Evolutionary conservation across 306 rosid genomes (phyloP).

Genomic region (Cucumis hystrix): DNA sequence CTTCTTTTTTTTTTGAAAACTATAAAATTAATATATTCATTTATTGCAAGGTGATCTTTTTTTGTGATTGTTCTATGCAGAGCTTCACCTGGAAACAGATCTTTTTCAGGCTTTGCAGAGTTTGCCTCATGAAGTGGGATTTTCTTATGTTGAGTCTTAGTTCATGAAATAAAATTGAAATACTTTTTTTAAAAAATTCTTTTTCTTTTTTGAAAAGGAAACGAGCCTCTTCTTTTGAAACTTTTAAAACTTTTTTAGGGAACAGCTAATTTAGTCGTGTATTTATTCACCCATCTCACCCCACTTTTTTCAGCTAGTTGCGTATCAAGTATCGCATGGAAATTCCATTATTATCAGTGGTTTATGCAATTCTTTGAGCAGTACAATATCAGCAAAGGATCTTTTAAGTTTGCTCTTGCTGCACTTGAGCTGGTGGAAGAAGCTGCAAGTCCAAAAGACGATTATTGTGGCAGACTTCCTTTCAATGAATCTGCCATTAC

Average conservation of each 20-base stretch:
- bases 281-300: neutral
- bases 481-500: constrained; percentile 44
- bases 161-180: constrained; percentile 7
- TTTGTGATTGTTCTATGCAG: constrained; percentile 29
- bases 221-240: too few species aligned
- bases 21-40: neutral
- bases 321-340: constrained; percentile 54
- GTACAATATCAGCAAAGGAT: constrained; percentile 69
- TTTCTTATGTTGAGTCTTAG: constrained; percentile 52
- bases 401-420: constrained; percentile 92
- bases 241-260: neutral
- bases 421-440: constrained; percentile 97
- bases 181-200: neutral
- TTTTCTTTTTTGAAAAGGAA: too few species aligned
- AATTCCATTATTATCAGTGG: constrained; percentile 82
- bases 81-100: constrained; percentile 69
- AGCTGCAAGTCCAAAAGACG: constrained; percentile 29
- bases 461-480: constrained; percentile 17
- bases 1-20: neutral
- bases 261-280: neutral
- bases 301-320: constrained; percentile 29
- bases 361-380: constrained; percentile 91
- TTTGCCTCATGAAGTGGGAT: constrained; percentile 49
- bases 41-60: neutral
- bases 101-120: constrained; percentile 72